These are phyloP conservation scores for Wickerhamomyces strasburgensis DNA, from an alignment of 805 yeast genomes.

Conservation along the genomic window DNA sequence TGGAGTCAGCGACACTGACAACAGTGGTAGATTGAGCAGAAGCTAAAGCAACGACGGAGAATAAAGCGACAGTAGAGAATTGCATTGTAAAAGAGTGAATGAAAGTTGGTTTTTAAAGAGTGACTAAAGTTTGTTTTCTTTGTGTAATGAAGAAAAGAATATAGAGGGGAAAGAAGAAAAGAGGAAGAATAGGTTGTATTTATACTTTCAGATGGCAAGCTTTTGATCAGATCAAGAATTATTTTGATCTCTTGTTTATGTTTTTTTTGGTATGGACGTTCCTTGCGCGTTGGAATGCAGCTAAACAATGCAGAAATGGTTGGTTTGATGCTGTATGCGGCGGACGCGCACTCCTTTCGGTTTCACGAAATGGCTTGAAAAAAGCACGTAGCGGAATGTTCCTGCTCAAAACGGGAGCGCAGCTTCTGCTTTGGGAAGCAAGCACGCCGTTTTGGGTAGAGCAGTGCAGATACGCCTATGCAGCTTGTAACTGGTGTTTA, in stretches of 20 bases:
- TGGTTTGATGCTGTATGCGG: constrained; percentile 2
- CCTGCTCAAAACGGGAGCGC: too few species aligned
- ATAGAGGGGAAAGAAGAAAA: background rate
- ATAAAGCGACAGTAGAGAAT: constrained; percentile 26
- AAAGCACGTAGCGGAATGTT: too few species aligned
- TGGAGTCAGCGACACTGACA: constrained; percentile 10
- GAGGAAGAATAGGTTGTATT: constrained; percentile 1
- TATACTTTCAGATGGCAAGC: constrained; percentile 5
- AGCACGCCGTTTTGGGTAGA: too few species aligned
- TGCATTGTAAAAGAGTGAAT: constrained; percentile 29
- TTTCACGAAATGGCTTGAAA: background rate
- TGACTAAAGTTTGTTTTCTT: constrained; percentile 3
- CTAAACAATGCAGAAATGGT: too few species aligned
- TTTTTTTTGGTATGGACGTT: too few species aligned
- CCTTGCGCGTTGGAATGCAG: too few species aligned
- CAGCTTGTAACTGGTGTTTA: too few species aligned
- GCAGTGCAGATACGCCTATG: too few species aligned
- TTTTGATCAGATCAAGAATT: too few species aligned
- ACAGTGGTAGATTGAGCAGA: constrained; percentile 19
- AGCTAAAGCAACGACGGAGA: constrained; percentile 25
- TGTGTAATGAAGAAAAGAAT: background rate
- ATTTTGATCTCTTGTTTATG: too few species aligned
- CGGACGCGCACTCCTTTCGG: background rate
- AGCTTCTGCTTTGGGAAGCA: too few species aligned
- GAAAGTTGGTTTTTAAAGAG: constrained; percentile 19